Base-by-base conservation (phyloP, 441 rosid genomes). In the Capsella rubella region DNA sequence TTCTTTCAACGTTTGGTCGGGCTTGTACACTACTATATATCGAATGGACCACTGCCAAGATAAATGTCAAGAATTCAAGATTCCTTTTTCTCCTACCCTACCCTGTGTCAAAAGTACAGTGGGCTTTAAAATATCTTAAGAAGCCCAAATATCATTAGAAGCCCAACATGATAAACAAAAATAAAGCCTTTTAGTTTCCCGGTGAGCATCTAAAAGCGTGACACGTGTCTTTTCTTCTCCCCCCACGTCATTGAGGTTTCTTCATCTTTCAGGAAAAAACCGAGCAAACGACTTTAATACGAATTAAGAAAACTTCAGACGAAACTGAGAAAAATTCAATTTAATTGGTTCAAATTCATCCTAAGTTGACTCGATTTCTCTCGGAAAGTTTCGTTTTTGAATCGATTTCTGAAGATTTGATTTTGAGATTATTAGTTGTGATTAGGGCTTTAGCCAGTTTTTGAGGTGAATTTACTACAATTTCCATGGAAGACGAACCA, bases 401-500 rank as follows among this genome's bases (percentile, higher is more conserved):
- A 0, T 52, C 37, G 32, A 46, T 49, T 49, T 49, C 0, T 15
- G 2, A 0, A 47, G 53, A 16, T 16, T 49, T 18, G 54, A 49
- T 51, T 25, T 7, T 0, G 5, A 15, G 43, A 29, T 6, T 25
- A 45, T 61, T 42, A 34, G 13, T 55, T 21, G 39, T 32, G 7
- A 34, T 56, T 67, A 39, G 76, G 64, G 57, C 29, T 82, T 68
- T 46, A 10, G 5, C 14, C 54, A 9, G 6, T 45, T 12, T 42
- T 42, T 42, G 2, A 42, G n/a, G 1, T 42, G 15, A 13, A 42
- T 1, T 16, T 0, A 21, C 25, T 29, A 21, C 6, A 16, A 14
- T 53, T 62, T 40, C 27, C 18, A 86, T 86, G 90, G 86, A 82
- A 51, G 83, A 83, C 56, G 67, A 61, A 61, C 73, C 45, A n/a